Evolutionary conservation across 495 filamentous ascomycete species (phyloP).

Genomic region (Aspergillus avenaceus): DNA sequence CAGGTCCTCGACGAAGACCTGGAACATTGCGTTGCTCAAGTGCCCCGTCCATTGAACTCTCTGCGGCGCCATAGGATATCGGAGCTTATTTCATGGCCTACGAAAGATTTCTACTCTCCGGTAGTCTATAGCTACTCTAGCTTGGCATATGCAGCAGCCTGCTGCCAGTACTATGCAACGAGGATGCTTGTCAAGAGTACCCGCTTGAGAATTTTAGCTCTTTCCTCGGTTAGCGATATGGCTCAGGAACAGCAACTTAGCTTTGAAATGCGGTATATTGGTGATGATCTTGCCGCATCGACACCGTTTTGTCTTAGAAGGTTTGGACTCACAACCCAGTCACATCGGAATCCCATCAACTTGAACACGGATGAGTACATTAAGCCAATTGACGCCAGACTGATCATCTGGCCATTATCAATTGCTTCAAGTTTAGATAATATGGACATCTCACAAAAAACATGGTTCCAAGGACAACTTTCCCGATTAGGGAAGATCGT

Average conservation of each 20-base stretch:
- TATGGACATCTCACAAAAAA: neutral
- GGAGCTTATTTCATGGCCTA: neutral
- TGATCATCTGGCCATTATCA: neutral
- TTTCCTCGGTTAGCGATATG: neutral
- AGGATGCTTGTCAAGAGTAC: neutral
- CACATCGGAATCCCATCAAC: neutral
- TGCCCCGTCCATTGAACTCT: neutral
- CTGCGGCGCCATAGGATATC: neutral
- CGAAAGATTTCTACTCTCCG: neutral
- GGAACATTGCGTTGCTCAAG: neutral
- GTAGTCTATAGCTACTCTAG: neutral
- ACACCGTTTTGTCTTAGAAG: neutral
- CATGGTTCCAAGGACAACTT: neutral
- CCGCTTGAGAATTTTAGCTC: neutral
- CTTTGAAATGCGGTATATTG: neutral
- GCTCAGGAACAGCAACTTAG: neutral
- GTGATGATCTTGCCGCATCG: neutral
- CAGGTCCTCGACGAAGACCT: neutral
- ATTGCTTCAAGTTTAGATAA: neutral
- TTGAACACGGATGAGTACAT: neutral
- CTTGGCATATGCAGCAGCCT: neutral
- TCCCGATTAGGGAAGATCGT: neutral
- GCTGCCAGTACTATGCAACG: neutral
- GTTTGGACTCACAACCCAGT: neutral
- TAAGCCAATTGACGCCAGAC: neutral